Evolutionary conservation across 164 flowering plant genomes (phyloP).

Genomic region (Cinnamomum chago): DNA sequence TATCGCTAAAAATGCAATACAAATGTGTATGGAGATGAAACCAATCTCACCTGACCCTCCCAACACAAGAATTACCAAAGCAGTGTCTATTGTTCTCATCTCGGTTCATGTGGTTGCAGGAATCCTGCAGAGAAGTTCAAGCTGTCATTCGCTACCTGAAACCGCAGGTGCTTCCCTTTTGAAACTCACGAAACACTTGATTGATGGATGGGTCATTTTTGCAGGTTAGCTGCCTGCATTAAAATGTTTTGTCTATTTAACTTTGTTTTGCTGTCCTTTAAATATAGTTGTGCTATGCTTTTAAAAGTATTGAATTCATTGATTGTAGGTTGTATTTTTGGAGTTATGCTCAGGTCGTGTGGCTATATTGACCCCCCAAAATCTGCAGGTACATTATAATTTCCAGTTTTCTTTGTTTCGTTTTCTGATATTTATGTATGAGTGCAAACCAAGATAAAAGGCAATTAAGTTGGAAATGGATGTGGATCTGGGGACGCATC

Average conservation of each 20-base stretch:
- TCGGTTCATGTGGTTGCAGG: conserved; percentile 43
- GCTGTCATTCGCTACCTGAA: conserved; percentile 69
- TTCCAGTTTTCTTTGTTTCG: not conserved
- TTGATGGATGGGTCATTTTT: conserved; percentile 25
- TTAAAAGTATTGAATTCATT: not conserved
- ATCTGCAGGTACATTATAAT: conserved; percentile 44
- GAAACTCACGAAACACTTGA: conserved; percentile 26
- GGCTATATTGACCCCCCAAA: conserved; percentile 59
- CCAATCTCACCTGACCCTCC: not conserved
- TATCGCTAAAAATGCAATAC: not conserved
- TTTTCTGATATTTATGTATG: not conserved
- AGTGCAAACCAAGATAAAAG: no score
- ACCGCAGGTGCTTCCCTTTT: conserved; percentile 77
- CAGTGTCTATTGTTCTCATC: conserved; percentile 7
- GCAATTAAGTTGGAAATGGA: no score
- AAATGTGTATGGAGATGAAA: not conserved
- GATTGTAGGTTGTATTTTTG: conserved; percentile 73
- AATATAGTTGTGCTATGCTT: not conserved
- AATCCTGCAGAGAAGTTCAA: conserved; percentile 87
- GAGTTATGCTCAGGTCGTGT: conserved; percentile 78
- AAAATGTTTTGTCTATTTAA: conserved; percentile 4
- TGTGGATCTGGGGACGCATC: no score
- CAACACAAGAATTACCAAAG: not conserved
- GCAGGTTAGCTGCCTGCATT: conserved; percentile 40
- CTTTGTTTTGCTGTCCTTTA: not conserved